Conservation (phyloP, 441 rosid species). For the Manihot esculenta region DNA sequence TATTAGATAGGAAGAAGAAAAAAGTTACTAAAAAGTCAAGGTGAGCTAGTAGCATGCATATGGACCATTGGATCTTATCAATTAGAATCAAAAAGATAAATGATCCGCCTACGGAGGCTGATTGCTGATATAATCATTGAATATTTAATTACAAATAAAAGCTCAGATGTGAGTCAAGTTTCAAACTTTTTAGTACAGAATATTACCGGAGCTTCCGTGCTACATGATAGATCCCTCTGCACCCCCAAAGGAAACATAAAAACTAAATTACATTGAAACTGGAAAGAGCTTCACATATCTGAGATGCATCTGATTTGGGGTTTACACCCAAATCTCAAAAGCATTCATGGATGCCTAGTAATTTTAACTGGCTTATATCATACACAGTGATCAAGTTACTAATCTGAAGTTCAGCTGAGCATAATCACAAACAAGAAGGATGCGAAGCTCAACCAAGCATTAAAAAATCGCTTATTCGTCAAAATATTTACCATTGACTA, state of each 20-base stretch:
- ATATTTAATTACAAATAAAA: not conserved
- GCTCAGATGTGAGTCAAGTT: not conserved
- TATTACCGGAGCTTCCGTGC: not conserved
- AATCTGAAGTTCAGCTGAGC: conserved; percentile 20
- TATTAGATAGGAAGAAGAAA: not conserved
- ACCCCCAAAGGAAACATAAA: not conserved
- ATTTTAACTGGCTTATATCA: not conserved
- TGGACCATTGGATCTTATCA: too few species aligned
- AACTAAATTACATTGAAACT: not conserved
- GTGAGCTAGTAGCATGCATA: not conserved
- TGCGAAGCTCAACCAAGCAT: not conserved
- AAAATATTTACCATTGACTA: not conserved
- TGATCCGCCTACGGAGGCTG: not conserved
- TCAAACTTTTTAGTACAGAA: not conserved
- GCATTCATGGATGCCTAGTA: conserved; percentile 4
- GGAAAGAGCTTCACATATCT: not conserved
- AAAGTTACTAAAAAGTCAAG: not conserved
- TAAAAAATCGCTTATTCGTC: not conserved
- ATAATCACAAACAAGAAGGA: conserved; percentile 28
- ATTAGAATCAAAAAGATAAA: not conserved
- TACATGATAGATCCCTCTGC: not conserved
- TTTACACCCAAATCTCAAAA: not conserved
- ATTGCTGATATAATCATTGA: conserved; percentile 1
- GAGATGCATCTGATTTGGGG: not conserved
- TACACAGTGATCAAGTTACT: conserved; percentile 3